Evolutionary conservation across 2,329 filamentous ascomycete genomes (phyloP), one percentile per base, ranked within the genome.

Genomic region (Pyrenochaeta sp.): DNA sequence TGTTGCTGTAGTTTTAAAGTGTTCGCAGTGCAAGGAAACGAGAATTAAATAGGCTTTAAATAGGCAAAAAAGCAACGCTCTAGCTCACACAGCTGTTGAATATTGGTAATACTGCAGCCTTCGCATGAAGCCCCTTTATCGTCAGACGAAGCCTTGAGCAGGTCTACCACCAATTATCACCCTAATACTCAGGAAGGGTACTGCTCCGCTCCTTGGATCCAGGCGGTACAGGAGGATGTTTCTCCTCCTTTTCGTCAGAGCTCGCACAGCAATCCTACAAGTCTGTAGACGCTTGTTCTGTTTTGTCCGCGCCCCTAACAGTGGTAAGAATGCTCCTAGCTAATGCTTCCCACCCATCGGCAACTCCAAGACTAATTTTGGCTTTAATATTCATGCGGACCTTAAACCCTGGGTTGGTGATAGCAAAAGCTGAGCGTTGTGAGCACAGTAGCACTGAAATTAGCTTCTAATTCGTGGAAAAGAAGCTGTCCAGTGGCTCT

Each of bases 331-430:
- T 34, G 48, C n/a, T 52, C 46, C 40, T 15, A 47, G 34, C 32
- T 40, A 7, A 47, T 15, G 49, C 30, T 34, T 2, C 51, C 50
- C 2, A 43, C 42, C 48, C 43, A 27, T 60, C 51, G 51, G 61
- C 54, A 25, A 57, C 56, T 30, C 59, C 46, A 37, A 60, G 47
- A 60, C 62, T n/a, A n/a, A n/a, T n/a, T n/a, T n/a, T n/a, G n/a
- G n/a, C n/a, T n/a, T n/a, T n/a, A n/a, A n/a, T n/a, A n/a, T n/a
- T n/a, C n/a, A n/a, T n/a, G n/a, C n/a, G n/a, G n/a, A n/a, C n/a
- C n/a, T n/a, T n/a, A n/a, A n/a, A n/a, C n/a, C n/a, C n/a, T n/a
- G n/a, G n/a, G n/a, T n/a, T n/a, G n/a, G n/a, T n/a, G n/a, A n/a
- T n/a, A n/a, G n/a, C 46, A 12, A 65, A 40, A 58, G 25, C 48